These are phyloP conservation scores for Chenopodium berlandieri DNA, from an alignment of 148 eudicot genomes.

Conservation along the genomic window DNA sequence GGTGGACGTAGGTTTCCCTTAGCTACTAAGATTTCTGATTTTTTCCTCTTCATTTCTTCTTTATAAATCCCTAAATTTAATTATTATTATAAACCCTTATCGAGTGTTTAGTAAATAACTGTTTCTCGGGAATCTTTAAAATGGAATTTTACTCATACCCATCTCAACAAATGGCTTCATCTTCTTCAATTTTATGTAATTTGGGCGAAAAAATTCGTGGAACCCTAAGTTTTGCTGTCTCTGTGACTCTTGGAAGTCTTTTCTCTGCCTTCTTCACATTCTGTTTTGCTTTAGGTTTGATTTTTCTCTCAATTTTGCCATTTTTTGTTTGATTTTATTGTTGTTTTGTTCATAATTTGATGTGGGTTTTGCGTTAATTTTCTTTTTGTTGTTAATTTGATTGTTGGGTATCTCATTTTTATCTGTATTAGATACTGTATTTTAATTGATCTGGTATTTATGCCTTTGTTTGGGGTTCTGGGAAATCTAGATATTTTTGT, in stretches of 20 bases:
- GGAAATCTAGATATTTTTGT: background rate
- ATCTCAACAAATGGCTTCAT: constrained; percentile 38
- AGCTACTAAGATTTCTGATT: constrained; percentile 40
- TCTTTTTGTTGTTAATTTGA: constrained; percentile 2
- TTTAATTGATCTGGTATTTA: constrained; percentile 5
- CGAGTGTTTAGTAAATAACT: too few species aligned
- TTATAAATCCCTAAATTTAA: background rate
- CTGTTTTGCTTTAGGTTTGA: constrained; percentile 83
- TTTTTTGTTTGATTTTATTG: background rate
- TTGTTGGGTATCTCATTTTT: constrained; percentile 8
- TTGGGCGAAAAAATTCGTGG: constrained; percentile 54
- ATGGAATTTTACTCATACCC: constrained; percentile 58
- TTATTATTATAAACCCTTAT: background rate
- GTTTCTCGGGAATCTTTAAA: background rate
- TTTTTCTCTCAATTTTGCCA: background rate
- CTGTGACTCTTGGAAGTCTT: constrained; percentile 66
- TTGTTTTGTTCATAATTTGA: background rate
- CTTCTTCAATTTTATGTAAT: constrained; percentile 39
- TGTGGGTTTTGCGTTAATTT: constrained; percentile 11
- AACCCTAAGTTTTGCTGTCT: constrained; percentile 58
- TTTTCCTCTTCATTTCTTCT: background rate
- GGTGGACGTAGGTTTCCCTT: constrained; percentile 49
- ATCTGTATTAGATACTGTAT: background rate
- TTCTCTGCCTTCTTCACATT: constrained; percentile 92
- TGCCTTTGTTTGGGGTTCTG: background rate